Evolutionary conservation across 495 filamentous ascomycete species (phyloP), one percentile per base, ranked within the genome.

Genomic region (Oidiodendron maius): DNA sequence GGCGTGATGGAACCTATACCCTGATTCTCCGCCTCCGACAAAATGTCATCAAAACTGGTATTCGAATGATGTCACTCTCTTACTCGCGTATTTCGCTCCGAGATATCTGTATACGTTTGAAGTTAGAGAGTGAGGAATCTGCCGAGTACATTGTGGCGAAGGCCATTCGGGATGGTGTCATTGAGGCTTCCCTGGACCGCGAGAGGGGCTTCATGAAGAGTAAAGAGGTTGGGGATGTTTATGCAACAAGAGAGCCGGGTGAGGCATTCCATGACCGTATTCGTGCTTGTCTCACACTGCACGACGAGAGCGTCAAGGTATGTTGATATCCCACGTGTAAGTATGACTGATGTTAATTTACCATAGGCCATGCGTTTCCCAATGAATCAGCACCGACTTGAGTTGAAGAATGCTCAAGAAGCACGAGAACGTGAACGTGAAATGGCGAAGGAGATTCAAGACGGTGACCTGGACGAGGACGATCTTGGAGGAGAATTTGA

Each of bases 141-240:
- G 93, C 93, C 16, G 93, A 98, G 68, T 98, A 98, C 66, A 97
- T 98, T 64, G 94, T 97, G 24, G 93, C 93, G 37, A 98, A 98
- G 73, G 94, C 93, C 25, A 97, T 98, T 53, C 82, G 93, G 18
- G 93, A 98, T 61, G 94, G 93, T 54, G 93, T 98, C 20, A 98
- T 98, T 43, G 93, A 98, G 74, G 93, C 94, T 21, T 86, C 85
- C 4, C 70, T 98, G 55, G 91, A 97, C 61, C 86, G 95, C 53
- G 89, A 96, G 74, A 80, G 85, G 46, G 93, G 91, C 1, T 96
- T 86, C 71, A 96, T 98, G 89, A 93, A 96, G 81, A 96, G 89
- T 64, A 96, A 94, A 76, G 90, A 96, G 58, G 74, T 90, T 18
- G 83, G 90, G 21, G 93, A 98, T 63, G 86, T 96, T 20, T 98